Percentiles rank a stretch among this genome's conserved stretches.
Evolutionary conservation across 2,329 filamentous ascomycete species (phyloP).

Genomic region (Fonsecaea pugnacius): DNA sequence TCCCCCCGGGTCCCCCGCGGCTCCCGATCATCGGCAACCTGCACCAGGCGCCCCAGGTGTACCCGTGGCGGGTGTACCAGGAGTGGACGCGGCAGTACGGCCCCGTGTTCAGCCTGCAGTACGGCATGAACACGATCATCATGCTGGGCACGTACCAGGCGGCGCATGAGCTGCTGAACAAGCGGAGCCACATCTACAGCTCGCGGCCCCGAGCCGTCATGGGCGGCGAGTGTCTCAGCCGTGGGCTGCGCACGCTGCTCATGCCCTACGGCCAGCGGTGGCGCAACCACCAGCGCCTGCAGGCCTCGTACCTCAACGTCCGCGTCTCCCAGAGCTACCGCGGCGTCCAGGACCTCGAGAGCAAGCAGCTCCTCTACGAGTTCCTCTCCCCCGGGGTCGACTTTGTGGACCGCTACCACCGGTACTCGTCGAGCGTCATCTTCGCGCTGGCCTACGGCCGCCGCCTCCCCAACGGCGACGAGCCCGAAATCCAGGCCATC

Average conservation of each 20-base stretch:
- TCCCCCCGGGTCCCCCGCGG: constrained; percentile 45
- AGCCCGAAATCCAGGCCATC: constrained; percentile 53
- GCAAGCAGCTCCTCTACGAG: constrained; percentile 49
- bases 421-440: constrained; percentile 55
- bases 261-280: constrained; percentile 56
- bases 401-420: constrained; percentile 53
- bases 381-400: constrained; percentile 46
- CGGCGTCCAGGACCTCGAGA: constrained; percentile 55
- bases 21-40: constrained; percentile 56
- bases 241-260: constrained; percentile 50
- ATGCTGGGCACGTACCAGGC: constrained; percentile 42
- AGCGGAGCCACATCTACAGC: constrained; percentile 45
- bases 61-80: constrained; percentile 40
- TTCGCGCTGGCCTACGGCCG: constrained; percentile 58
- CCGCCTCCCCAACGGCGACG: constrained; percentile 48
- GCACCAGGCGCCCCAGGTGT: constrained; percentile 44
- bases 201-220: constrained; percentile 40
- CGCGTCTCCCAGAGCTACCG: constrained; percentile 52
- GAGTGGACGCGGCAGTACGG: constrained; percentile 45
- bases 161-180: constrained; percentile 46
- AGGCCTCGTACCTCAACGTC: constrained; percentile 52
- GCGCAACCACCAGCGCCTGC: constrained; percentile 49
- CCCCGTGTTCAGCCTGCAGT: constrained; percentile 42
- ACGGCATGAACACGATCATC: constrained; percentile 42
- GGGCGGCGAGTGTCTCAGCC: constrained; percentile 38